Evolutionary conservation across 1,284 basidiomycete genomes (phyloP).

Genomic region (Apiotrichum siamense): DNA sequence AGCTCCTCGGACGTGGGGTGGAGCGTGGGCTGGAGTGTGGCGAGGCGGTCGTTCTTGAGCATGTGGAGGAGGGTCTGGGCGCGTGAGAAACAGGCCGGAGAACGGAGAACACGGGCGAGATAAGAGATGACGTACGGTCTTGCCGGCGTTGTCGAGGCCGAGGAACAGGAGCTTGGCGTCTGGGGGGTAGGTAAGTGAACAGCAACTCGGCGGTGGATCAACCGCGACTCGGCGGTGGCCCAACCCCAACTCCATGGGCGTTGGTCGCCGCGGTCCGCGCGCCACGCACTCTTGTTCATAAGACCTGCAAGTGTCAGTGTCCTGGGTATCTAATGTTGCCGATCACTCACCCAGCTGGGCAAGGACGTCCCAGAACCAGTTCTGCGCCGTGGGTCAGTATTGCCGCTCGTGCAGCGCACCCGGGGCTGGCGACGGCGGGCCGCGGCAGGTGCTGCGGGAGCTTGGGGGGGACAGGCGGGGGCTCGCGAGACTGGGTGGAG

Average conservation of each 20-base stretch:
- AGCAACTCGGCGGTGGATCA: neutral
- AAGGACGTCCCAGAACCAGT: conserved; percentile 94
- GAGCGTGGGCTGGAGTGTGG: conserved; percentile 94
- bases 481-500: too few species aligned
- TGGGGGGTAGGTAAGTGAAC: conserved; percentile 8
- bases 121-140: conserved; percentile 68
- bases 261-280: too few species aligned
- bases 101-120: neutral
- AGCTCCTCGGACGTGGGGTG: conserved; percentile 99
- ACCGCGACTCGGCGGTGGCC: neutral
- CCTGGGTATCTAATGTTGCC: neutral
- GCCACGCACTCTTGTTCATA: conserved; percentile 83
- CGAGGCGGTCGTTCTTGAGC: conserved; percentile 98
- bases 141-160: conserved; percentile 97
- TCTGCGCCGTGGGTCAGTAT: conserved; percentile 35
- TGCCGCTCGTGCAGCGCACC: too few species aligned
- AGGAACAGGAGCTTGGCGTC: conserved; percentile 97
- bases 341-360: conserved; percentile 69
- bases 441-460: too few species aligned
- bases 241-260: neutral
- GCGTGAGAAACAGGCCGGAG: conserved; percentile 2
- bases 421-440: too few species aligned
- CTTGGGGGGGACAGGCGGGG: too few species aligned
- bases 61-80: conserved; percentile 98
- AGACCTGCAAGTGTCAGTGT: conserved; percentile 58